Percentiles rank a stretch among this genome's conserved stretches.
phyloP scores from a whole-genome alignment of 345 rosid genomes.

The Salix dunnii region DNA sequence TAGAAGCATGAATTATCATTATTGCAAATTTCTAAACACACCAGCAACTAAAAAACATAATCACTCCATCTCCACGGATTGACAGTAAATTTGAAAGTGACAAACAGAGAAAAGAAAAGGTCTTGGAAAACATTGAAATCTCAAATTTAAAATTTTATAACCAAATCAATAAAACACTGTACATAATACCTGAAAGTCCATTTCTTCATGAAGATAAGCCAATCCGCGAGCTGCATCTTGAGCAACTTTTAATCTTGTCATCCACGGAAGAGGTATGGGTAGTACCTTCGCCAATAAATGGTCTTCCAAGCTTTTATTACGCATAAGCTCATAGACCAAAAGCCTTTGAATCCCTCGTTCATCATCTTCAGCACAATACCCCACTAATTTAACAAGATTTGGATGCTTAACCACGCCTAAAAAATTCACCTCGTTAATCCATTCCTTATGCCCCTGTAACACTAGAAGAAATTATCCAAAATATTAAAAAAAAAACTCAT shows the following conservation, averaged over 20 bases:
- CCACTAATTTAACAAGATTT: constrained; percentile 83
- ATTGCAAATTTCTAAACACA: neutral
- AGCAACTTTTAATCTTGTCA: constrained; percentile 66
- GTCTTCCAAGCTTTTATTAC: constrained; percentile 85
- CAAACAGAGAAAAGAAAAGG: neutral
- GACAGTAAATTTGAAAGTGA: neutral
- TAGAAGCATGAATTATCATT: neutral
- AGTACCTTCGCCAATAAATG: constrained; percentile 54
- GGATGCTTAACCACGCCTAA: constrained; percentile 91
- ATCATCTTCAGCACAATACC: constrained; percentile 90
- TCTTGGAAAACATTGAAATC: neutral
- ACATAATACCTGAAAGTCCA: constrained; percentile 76
- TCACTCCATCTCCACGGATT: neutral
- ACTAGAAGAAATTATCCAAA: constrained; percentile 38
- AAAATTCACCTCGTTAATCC: constrained; percentile 94
- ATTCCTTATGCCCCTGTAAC: constrained; percentile 96
- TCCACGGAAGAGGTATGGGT: constrained; percentile 59
- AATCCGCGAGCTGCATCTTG: constrained; percentile 92
- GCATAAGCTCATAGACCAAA: constrained; percentile 85
- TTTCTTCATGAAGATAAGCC: constrained; percentile 93
- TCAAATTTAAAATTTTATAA: neutral
- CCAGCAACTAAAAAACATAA: neutral
- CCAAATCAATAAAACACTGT: neutral
- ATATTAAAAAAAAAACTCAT: neutral
- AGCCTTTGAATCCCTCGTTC: constrained; percentile 94